Base-by-base conservation (phyloP, 1,284 basidiomycete genomes). In the Peniophora sp. region DNA sequence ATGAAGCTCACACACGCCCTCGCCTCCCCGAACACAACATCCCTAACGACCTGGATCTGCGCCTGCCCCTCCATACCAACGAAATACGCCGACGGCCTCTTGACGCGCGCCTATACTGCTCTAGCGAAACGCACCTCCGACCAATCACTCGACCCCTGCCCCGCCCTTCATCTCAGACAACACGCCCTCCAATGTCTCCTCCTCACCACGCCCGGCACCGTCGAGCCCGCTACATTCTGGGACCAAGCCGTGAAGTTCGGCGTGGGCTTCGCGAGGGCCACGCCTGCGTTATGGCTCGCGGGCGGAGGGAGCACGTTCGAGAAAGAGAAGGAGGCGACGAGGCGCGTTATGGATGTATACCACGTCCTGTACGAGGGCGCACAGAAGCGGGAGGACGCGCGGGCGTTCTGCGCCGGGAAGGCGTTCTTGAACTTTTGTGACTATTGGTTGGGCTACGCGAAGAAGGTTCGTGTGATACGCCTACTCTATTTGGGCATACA, bases 361-460 rank as follows among this genome's bases (percentile, higher is more conserved):
- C 61, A 62, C 5, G 65, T 69, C 6, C 51, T 85, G 6, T 62
- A 77, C 12, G 55, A 52, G 0, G 49, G 62, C 22, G 68, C 68
- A 0, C 64, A 73, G 52, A 52, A 62, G 48, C 61, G 75, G 54
- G n/a, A 60, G 43, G 73, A 75, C 52, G 52, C 53, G 11, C 36
- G 23, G 1, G 51, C 44, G 0, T 81, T 83, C 55, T 57, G 78
- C 49, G 63, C 64, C 5, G 78, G 76, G 1, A 72, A 68, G 27
- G 68, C 71, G 0, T 88, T 84, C 57, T 55, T 79, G 11, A 67
- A 67, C 3, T 81, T 85, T 60, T 87, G 85, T 59, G 83, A 88
- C 56, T 78, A 75, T 51, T 67, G 66, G 65, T 56, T 63, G 23
- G 57, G 58, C 10, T 65, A 62, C 47, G 63, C 65, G 12, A 67